phyloP scores from a whole-genome alignment of 1,284 basidiomycete species.

The Sanghuangporus weigelae region DNA sequence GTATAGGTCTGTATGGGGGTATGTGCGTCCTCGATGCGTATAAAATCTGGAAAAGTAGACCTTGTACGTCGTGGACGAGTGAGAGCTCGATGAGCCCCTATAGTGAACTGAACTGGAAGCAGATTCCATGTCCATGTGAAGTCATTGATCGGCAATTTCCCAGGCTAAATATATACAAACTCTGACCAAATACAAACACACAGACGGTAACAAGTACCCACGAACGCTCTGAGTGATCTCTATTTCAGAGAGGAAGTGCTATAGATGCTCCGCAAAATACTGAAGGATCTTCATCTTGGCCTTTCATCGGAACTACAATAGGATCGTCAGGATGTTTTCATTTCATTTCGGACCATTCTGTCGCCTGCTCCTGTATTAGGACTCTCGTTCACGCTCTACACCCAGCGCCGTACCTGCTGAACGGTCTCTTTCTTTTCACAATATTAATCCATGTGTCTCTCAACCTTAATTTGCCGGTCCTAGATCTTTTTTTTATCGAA shows the following conservation, averaged over 20 bases:
- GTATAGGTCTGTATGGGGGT: background rate
- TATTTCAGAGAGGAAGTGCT: too few relatives aligned
- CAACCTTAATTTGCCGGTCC: background rate
- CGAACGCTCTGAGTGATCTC: background rate
- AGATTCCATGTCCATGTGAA: constrained; percentile 3
- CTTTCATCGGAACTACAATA: too few relatives aligned
- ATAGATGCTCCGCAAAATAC: too few relatives aligned
- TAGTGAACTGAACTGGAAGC: background rate
- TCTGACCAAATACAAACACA: background rate
- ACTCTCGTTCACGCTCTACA: background rate
- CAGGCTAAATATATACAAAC: background rate
- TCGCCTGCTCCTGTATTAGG: background rate
- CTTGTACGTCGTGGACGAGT: constrained; percentile 7
- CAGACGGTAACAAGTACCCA: background rate
- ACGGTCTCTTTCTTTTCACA: background rate
- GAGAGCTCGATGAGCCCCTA: constrained; percentile 7
- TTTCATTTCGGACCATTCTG: background rate
- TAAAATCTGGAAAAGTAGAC: background rate
- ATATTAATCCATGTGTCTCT: background rate
- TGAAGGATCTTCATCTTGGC: too few relatives aligned
- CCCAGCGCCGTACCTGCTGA: background rate
- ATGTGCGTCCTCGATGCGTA: background rate
- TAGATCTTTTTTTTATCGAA: background rate
- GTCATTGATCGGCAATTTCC: constrained; percentile 4
- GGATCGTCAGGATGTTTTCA: background rate